Evolutionary conservation across 306 rosid species (phyloP), one percentile per base, ranked within the genome.

Genomic region (Betula pendula): DNA sequence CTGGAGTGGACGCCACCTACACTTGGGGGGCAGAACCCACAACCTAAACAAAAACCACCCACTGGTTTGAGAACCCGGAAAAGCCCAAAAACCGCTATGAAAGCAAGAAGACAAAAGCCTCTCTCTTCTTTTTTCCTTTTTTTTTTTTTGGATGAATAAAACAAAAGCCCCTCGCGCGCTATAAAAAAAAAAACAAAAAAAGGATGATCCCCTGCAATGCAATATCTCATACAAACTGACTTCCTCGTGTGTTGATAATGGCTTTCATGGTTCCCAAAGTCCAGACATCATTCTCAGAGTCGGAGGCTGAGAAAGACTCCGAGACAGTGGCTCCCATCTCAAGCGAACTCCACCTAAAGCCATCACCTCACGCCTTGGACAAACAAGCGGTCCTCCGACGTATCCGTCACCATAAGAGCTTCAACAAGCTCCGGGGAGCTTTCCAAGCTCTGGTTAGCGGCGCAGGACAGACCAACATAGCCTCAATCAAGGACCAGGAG

Each of bases 331-430:
- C 42, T 40, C 44, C 69, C 15, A 67, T 92, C 78, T 85, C 93
- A 16, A 86, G 88, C 33, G 80, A 90, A 35, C 91, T 89, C 38
- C 72, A 75, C 80, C 29, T 90, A 79, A 90, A 86, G 75, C 78
- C 93, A 15, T 68, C 80, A 3, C 74, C 95, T 3, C 77, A 78
- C 19, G 25, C 83, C 49, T 40, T 90, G 48, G 83, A 85, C 87
- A 92, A 85, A 84, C 77, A 90, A 52, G 84, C 78, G 66, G 96
- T 90, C 3, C 90, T 92, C 42, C 79, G 76, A 53, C 88, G 97
- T 60, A 86, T 90, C 80, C 89, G 91, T 13, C 88, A 83, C 70
- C 90, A 71, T 8, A 92, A 80, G 89, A 35, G 81, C 71, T 47
- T 92, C 42, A 80, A 81, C 80, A 87, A 71, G 84, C 50, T 86